Evolutionary conservation across 108 stramenopile genomes (phyloP), one percentile per base, ranked within the genome.

Genomic region (Nitzschia sp.): DNA sequence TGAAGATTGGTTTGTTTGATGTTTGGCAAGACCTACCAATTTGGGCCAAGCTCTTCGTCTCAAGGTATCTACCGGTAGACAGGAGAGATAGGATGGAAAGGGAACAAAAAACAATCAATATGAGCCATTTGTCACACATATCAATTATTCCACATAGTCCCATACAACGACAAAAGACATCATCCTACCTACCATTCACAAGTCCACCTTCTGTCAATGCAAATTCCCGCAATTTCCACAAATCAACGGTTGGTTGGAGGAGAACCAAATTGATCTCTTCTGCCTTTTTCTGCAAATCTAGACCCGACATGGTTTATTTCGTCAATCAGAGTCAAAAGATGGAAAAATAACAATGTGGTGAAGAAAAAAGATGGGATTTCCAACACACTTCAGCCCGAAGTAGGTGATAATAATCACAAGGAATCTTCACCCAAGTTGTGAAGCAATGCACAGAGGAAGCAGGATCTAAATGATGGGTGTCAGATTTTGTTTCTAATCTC

Each of bases 11-110:
- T 22, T 11, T 1, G 12, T 44, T 26, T 26, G 14, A 43, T 53
- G 57, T 51, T 77, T 62, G 20, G 70, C 48, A 25, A 86, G 62
- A 15, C 92, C 89, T 6, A 93, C 86, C 22, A 93, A 63, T 73
- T 87, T 89, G 44, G 92, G 92, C 92, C 92, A 93, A 1, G 88
- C 92, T n/a, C 84, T 70, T 72, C 80, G 79, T 8, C 92, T 80
- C 10, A 93, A 42, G 10, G 87, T 81, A 63, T 93, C 92, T 91
- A 62, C n/a, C n/a, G n/a, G n/a, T n/a, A n/a, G n/a, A n/a, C n/a
- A n/a, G n/a, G n/a, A n/a, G n/a, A n/a, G 2, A 43, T 20, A 11
- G 15, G 10, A 26, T 63, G 12, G 48, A 22, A 24, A 22, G 12
- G 20, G n/a, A 52, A 40, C 39, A 26, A 1, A 50, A 57, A 24